phyloP scores from a whole-genome alignment of 768 basidiomycete species.

The Collybia mongolica region DNA sequence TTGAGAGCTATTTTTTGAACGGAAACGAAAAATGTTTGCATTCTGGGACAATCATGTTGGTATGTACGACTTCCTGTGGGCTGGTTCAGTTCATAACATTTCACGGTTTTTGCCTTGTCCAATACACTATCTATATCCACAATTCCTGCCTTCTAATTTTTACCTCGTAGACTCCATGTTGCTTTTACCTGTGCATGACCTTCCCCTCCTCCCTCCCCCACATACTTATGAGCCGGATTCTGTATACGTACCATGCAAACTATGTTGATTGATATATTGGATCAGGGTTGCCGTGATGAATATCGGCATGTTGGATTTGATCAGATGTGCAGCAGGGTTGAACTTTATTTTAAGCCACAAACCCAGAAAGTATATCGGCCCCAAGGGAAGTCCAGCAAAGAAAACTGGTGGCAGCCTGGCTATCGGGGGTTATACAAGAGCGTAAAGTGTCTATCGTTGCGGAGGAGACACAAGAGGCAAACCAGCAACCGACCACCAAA shows the following conservation, averaged over 20 bases:
- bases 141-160: conserved; percentile 9
- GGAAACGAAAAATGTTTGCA: conserved; percentile 5
- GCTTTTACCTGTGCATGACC: conserved; percentile 7
- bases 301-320: neutral
- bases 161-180: conserved; percentile 9
- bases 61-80: conserved; percentile 7
- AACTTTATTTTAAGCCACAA: conserved; percentile 5
- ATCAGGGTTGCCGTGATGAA: neutral
- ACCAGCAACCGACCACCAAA: conserved; percentile 1
- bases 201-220: neutral
- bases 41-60: conserved; percentile 7
- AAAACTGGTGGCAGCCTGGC: neutral
- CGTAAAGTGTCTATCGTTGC: neutral
- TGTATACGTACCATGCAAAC: neutral
- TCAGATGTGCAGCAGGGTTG: conserved; percentile 1
- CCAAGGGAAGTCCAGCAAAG: neutral
- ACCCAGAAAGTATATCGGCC: no score
- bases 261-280: neutral
- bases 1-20: conserved; percentile 22
- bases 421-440: no score
- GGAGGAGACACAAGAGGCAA: neutral
- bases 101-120: conserved; percentile 8
- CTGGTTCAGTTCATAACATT: conserved; percentile 12
- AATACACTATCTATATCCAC: conserved; percentile 8
- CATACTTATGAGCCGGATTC: neutral